Percentiles rank a stretch among this genome's conserved stretches.
These are phyloP conservation scores for Nymphaea colorata DNA, from an alignment of 164 flowering plant species.

Conservation along the genomic window DNA sequence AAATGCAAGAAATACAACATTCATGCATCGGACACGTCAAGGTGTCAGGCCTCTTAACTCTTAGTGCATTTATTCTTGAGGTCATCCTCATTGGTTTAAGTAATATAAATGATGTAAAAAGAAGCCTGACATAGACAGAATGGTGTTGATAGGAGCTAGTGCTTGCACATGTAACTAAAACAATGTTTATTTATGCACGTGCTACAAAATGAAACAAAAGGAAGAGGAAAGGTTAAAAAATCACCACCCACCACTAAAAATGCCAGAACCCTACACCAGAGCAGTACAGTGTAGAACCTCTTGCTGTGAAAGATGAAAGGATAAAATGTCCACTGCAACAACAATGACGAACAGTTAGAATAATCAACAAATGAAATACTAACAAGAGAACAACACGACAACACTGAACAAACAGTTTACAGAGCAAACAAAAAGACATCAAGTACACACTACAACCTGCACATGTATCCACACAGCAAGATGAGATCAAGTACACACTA, in stretches of 20 bases:
- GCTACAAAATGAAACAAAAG: neutral
- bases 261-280: constrained; percentile 97
- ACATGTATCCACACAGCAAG: too few species aligned
- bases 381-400: neutral
- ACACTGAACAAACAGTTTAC: neutral
- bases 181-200: neutral
- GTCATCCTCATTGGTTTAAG: too few species aligned
- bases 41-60: too few species aligned
- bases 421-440: too few species aligned
- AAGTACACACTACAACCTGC: too few species aligned
- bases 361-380: neutral
- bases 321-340: constrained; percentile 96
- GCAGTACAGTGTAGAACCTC: constrained; percentile 82
- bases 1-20: too few species aligned
- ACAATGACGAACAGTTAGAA: constrained; percentile 3
- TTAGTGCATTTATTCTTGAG: too few species aligned
- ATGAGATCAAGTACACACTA: too few species aligned
- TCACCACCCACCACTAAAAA: constrained; percentile 77
- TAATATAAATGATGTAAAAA: too few species aligned
- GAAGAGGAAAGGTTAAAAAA: neutral
- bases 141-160: too few species aligned
- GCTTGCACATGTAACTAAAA: neutral
- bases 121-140: too few species aligned
- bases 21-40: too few species aligned
- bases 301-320: constrained; percentile 88